Evolutionary conservation across 352 stramenopile species (phyloP), one percentile per base, ranked within the genome.

Genomic region (Pseudoperonospora humuli): DNA sequence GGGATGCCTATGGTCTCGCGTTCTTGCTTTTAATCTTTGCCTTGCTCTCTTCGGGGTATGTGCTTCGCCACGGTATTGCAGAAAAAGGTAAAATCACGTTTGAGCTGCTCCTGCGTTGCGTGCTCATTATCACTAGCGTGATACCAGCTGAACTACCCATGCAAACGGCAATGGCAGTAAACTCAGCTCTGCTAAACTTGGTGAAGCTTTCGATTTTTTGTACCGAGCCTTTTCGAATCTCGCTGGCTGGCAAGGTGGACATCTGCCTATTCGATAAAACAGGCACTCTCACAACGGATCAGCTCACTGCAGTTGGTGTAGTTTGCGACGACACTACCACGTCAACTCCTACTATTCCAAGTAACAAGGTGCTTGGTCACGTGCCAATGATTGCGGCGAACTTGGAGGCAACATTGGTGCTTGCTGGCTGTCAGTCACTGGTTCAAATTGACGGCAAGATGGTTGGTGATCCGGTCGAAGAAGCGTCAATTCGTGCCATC

Each of bases 201-300:
- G 83, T 97, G 5, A 98, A 98, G 57, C 63, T 96, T 17, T 92
- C 73, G 40, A 93, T 99, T 29, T 99, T 97, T 67, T 99, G 96
- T 70, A 98, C 96, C 0, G 96, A 99, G 57, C 94, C 93, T 18
- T 99, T 98, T 70, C 91, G 96, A 35, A 98, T 99, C 45, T 96
- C 96, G 19, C 64, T 98, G 14, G 96, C 95, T 15, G 96, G 96
- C 19, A 95, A 97, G 39, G 86, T 99, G 2, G 78, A 97, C 58
- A 86, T 97, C 53, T 98, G 95, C 50, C 81, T 95, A 23, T 99
- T 99, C 55, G 96, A 99, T 65, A 99, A 99, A 70, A 99, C 96
- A 0, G 97, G 97, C 19, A 99, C 96, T 5, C 64, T 99, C 25
- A 99, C 96, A 0, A 97, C 83, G 17, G 96, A 99, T 62, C 83